Conservation (phyloP, 1,139 yeast species). For the Groenewaldozyma auringiensis region DNA sequence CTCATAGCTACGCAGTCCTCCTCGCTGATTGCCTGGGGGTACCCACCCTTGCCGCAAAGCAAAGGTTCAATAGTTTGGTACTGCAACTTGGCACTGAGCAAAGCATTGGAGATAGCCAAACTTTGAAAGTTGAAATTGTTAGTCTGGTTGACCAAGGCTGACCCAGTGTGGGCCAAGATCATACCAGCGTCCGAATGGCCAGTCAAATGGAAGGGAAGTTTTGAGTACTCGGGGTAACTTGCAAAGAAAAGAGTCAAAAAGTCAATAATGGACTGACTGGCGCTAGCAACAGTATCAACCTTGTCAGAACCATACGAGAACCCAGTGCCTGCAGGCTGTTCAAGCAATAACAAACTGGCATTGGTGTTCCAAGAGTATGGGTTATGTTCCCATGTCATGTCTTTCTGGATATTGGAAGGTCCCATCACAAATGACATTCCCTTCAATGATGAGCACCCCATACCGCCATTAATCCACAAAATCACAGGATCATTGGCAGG, state of each 20-base stretch:
- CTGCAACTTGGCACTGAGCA: conserved; percentile 60
- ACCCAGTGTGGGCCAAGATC: conserved; percentile 61
- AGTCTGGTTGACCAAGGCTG: conserved; percentile 50
- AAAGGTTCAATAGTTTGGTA: conserved; percentile 57
- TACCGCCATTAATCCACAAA: conserved; percentile 68
- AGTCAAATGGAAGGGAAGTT: conserved; percentile 54
- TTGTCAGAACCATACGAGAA: conserved; percentile 49
- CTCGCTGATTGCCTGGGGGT: conserved; percentile 47
- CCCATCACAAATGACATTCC: conserved; percentile 62
- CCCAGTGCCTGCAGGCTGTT: conserved; percentile 63
- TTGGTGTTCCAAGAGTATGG: conserved; percentile 57
- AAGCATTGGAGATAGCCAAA: conserved; percentile 64
- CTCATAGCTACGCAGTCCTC: conserved; percentile 51
- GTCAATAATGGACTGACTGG: conserved; percentile 59
- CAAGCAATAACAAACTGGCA: conserved; percentile 54
- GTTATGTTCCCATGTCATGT: conserved; percentile 29
- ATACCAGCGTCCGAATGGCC: conserved; percentile 79
- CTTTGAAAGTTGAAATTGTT: conserved; percentile 49
- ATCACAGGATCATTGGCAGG: conserved; percentile 54
- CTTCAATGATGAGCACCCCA: conserved; percentile 64
- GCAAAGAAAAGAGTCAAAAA: conserved; percentile 63
- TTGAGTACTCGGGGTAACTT: conserved; percentile 48
- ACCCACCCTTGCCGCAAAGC: conserved; percentile 71
- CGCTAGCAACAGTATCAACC: conserved; percentile 49
- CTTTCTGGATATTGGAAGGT: conserved; percentile 43